phyloP scores from a whole-genome alignment of 1,284 basidiomycete species.

The Sporisorium iseilematis-ciliati region DNA sequence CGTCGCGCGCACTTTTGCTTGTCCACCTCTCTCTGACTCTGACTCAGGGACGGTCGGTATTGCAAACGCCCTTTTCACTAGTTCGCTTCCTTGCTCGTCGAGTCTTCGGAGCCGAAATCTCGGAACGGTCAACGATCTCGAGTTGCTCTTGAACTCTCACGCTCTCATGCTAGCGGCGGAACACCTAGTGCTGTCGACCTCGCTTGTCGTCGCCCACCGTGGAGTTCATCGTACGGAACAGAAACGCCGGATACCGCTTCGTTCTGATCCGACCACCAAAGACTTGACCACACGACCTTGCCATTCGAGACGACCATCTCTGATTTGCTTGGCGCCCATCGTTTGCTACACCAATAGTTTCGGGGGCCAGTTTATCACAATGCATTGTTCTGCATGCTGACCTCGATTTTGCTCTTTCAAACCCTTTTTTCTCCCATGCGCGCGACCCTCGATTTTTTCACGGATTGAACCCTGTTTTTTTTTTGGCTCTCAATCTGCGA shows the following conservation, averaged over 20 bases:
- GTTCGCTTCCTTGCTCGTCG: neutral
- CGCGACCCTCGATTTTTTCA: neutral
- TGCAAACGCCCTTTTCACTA: too few relatives aligned
- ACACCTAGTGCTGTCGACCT: constrained; percentile 1
- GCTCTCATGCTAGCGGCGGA: neutral
- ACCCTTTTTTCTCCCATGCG: neutral
- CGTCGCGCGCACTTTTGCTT: neutral
- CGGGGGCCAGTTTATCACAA: constrained; percentile 5
- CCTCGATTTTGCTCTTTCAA: constrained; percentile 17
- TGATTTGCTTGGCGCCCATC: neutral
- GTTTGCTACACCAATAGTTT: neutral
- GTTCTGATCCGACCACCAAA: too few relatives aligned
- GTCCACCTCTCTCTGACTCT: too few relatives aligned
- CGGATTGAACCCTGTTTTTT: constrained; percentile 17
- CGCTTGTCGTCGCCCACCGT: neutral
- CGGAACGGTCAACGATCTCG: neutral
- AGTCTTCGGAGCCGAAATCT: neutral
- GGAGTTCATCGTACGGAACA: too few relatives aligned
- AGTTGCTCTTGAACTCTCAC: too few relatives aligned
- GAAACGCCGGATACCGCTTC: too few relatives aligned
- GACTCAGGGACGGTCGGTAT: too few relatives aligned
- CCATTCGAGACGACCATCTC: constrained; percentile 1
- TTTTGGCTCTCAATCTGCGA: constrained; percentile 4
- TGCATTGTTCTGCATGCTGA: constrained; percentile 41
- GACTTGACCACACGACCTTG: neutral